Percentiles rank a stretch among this genome's conserved stretches.
These are phyloP conservation scores for Lasiodiplodia hormozganensis DNA, from an alignment of 2,329 filamentous ascomycete species.

Conservation along the genomic window DNA sequence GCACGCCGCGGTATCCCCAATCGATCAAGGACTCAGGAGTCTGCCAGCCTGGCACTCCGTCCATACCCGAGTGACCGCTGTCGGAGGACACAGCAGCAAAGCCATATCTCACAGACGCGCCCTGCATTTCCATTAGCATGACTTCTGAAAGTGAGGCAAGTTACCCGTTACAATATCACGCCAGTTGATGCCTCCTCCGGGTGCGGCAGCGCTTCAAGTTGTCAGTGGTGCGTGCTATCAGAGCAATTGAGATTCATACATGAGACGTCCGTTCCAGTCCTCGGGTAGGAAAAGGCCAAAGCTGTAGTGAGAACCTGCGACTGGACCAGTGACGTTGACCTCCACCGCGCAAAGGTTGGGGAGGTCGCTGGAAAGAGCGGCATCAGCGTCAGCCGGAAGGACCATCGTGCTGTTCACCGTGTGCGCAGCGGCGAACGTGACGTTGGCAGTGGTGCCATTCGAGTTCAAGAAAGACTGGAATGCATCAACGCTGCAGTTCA, in stretches of 20 bases:
- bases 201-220: not conserved
- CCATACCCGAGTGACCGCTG: constrained; percentile 51
- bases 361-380: constrained; percentile 39
- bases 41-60: constrained; percentile 48
- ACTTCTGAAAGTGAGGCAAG: accelerated
- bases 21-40: constrained; percentile 47
- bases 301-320: constrained; percentile 43
- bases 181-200: not conserved
- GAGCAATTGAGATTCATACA: constrained; percentile 34
- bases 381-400: not conserved
- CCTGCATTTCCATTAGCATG: not conserved
- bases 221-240: not conserved
- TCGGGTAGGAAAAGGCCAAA: constrained; percentile 49
- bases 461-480: not conserved
- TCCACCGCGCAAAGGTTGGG: constrained; percentile 47
- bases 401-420: not conserved
- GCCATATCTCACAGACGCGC: constrained; percentile 42
- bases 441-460: not conserved
- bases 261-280: constrained; percentile 47
- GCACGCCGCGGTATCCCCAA: constrained; percentile 42
- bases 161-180: not conserved
- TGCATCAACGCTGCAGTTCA: not conserved
- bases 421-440: not conserved
- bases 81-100: constrained; percentile 55
- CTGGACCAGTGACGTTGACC: constrained; percentile 44